phyloP scores from a whole-genome alignment of 306 rosid species.

The Vicia faba region DNA sequence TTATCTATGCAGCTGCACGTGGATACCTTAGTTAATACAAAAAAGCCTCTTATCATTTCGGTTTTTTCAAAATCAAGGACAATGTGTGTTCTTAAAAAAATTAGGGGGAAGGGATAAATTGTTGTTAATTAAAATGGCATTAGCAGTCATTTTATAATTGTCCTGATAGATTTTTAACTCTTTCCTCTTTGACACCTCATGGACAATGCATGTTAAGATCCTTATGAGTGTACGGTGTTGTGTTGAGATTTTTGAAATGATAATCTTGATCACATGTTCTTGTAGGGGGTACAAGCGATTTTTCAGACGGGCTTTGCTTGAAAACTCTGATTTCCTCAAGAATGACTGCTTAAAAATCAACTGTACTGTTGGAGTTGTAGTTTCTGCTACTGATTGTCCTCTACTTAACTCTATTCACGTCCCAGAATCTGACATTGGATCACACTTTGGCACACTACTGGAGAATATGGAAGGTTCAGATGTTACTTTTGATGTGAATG shows the following conservation, averaged over 20 bases:
- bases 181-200: neutral
- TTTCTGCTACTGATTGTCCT: slow-evolving; percentile 69
- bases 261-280: slow-evolving; percentile 27
- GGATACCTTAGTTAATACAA: neutral
- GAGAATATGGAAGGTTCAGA: slow-evolving; percentile 87
- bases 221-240: slow-evolving; percentile 7
- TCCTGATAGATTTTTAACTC: neutral
- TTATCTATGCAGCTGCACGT: neutral
- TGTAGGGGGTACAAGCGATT: slow-evolving; percentile 88
- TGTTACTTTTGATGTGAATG: slow-evolving; percentile 66
- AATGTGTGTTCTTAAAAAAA: neutral
- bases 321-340: slow-evolving; percentile 70
- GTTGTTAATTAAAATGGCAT: neutral
- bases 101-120: neutral
- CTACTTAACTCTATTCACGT: slow-evolving; percentile 58
- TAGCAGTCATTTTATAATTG: neutral
- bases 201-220: slow-evolving; percentile 6
- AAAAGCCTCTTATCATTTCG: neutral
- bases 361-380: slow-evolving; percentile 92
- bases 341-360: slow-evolving; percentile 84
- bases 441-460: slow-evolving; percentile 64
- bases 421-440: slow-evolving; percentile 79
- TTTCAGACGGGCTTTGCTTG: slow-evolving; percentile 71
- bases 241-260: slow-evolving; percentile 9
- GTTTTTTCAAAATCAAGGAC: neutral